phyloP scores from a whole-genome alignment of 2,329 filamentous ascomycete genomes.

The Alternaria metachromatica region DNA sequence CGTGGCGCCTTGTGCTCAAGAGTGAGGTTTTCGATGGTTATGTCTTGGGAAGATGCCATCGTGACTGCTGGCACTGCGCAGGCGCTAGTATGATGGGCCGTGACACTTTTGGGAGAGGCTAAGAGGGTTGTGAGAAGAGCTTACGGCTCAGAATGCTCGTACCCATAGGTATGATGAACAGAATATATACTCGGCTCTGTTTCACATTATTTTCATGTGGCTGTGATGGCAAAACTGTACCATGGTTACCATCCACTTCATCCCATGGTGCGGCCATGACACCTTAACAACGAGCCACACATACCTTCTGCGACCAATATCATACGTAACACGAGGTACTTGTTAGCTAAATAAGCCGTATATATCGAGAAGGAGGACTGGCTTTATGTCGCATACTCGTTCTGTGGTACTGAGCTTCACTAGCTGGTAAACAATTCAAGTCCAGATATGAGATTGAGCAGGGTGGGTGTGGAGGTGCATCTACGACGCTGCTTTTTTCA shows the following conservation, averaged over 20 bases:
- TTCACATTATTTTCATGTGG: fast-evolving
- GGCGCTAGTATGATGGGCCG: not conserved
- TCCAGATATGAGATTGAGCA: not conserved
- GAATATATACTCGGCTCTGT: not conserved
- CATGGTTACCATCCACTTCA: not conserved
- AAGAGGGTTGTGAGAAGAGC: not conserved
- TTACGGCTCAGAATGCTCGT: not conserved
- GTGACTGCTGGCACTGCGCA: not conserved
- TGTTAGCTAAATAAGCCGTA: not conserved
- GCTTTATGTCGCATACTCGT: not conserved
- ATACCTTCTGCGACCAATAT: not conserved
- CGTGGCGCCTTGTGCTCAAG: not conserved
- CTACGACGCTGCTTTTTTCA: no score
- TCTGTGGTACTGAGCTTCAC: not conserved
- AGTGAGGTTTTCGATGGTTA: not conserved
- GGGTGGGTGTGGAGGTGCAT: no score
- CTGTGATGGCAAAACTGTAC: not conserved
- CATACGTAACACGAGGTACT: not conserved
- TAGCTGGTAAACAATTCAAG: not conserved
- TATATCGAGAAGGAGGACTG: not conserved
- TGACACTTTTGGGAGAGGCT: not conserved
- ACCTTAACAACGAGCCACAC: not conserved
- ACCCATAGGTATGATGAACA: no score
- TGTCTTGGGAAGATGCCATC: not conserved
- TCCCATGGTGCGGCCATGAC: not conserved